phyloP scores from a whole-genome alignment of 352 stramenopile genomes.

The Pythium folliculosum region DNA sequence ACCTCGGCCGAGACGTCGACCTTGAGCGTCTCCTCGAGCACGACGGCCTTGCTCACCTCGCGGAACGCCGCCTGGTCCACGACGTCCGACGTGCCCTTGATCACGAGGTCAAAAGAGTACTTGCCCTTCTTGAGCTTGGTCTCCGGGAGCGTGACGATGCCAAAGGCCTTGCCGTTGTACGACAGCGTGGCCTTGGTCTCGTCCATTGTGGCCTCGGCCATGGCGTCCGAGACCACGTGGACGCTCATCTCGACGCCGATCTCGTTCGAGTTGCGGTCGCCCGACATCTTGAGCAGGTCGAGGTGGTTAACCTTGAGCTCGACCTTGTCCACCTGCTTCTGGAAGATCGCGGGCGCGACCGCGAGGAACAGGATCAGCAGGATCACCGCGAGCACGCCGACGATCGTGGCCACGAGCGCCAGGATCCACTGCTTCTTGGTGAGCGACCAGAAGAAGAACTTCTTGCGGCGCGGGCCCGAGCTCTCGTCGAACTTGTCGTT shows the following conservation, averaged over 20 bases:
- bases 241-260: conserved; percentile 59
- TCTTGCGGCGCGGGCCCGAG: conserved; percentile 20
- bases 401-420: conserved; percentile 45
- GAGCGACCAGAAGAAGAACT: conserved; percentile 60
- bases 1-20: conserved; percentile 41
- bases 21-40: conserved; percentile 43
- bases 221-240: conserved; percentile 50
- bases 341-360: conserved; percentile 57
- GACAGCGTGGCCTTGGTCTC: conserved; percentile 48
- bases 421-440: conserved; percentile 57
- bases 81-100: conserved; percentile 38
- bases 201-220: conserved; percentile 45
- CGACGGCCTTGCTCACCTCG: conserved; percentile 41
- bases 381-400: conserved; percentile 46
- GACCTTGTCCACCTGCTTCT: conserved; percentile 65
- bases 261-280: conserved; percentile 32
- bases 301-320: conserved; percentile 65
- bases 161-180: conserved; percentile 53
- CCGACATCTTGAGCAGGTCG: conserved; percentile 53
- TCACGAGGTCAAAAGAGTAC: conserved; percentile 61
- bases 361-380: conserved; percentile 67
- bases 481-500: conserved; percentile 20
- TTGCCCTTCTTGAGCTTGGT: conserved; percentile 58
- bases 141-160: conserved; percentile 46
- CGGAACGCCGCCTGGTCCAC: conserved; percentile 48